Evolutionary conservation across 352 stramenopile genomes (phyloP).

Genomic region (Phytophthora constricta): DNA sequence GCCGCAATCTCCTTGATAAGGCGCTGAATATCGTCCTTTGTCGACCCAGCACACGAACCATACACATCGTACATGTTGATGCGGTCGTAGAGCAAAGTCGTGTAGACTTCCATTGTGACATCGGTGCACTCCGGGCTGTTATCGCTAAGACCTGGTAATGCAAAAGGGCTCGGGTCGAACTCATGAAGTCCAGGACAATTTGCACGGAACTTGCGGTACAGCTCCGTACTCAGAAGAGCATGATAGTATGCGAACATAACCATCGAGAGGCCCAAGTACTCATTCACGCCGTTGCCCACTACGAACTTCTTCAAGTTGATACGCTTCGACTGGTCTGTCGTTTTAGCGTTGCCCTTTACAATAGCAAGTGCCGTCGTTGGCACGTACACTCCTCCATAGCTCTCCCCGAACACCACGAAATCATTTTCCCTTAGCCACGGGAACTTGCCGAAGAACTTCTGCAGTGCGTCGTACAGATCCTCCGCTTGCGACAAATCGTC

Average conservation of each 20-base stretch:
- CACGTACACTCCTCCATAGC: conserved; percentile 84
- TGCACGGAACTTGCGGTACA: conserved; percentile 62
- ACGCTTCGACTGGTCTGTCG: conserved; percentile 14
- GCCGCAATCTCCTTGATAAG: conserved; percentile 57
- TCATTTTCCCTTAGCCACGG: conserved; percentile 77
- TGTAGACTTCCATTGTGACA: conserved; percentile 36
- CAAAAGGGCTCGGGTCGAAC: conserved; percentile 44
- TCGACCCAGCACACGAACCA: conserved; percentile 50
- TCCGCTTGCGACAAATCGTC: conserved; percentile 76
- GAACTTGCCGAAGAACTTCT: conserved; percentile 91
- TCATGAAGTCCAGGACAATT: conserved; percentile 56
- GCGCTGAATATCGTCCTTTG: conserved; percentile 51
- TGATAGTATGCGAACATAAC: conserved; percentile 85
- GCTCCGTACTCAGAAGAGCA: conserved; percentile 70
- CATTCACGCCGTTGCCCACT: conserved; percentile 78
- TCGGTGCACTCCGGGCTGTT: conserved; percentile 35
- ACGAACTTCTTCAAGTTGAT: conserved; percentile 92
- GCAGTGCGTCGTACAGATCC: conserved; percentile 80
- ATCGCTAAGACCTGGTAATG: conserved; percentile 12
- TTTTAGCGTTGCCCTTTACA: conserved; percentile 50
- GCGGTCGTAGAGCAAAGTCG: conserved; percentile 45
- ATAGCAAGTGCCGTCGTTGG: conserved; percentile 64
- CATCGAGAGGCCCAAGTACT: conserved; percentile 61
- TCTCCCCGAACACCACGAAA: conserved; percentile 84
- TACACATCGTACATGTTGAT: conserved; percentile 84